These are phyloP conservation scores for Dryadomyces quercus-mongolicae DNA, from an alignment of 2,329 filamentous ascomycete species.

Conservation along the genomic window DNA sequence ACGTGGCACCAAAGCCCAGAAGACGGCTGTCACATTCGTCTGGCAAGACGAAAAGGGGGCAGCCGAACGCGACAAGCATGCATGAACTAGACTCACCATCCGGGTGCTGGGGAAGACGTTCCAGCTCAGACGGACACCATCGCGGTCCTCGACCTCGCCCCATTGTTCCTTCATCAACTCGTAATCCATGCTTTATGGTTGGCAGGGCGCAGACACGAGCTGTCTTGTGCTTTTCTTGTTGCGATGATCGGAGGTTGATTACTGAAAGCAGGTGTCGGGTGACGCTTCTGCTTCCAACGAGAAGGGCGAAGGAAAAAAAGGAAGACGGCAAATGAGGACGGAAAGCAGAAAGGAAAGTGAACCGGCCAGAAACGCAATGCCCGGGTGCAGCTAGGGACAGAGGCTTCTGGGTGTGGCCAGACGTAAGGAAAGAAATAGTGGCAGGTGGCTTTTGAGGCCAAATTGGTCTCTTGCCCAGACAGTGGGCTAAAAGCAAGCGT, in stretches of 20 bases:
- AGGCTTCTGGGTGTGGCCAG: neutral
- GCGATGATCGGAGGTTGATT: neutral
- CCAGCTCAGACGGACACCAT: constrained; percentile 94
- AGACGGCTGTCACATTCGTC: neutral
- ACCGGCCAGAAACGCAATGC: neutral
- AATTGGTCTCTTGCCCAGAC: constrained; percentile 7
- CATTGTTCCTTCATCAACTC: constrained; percentile 90
- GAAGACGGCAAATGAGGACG: neutral
- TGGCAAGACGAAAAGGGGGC: neutral
- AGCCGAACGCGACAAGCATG: neutral
- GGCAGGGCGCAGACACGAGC: neutral
- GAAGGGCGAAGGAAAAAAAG: neutral
- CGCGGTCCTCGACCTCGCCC: constrained; percentile 91
- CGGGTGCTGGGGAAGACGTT: constrained; percentile 97
- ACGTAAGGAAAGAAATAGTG: neutral
- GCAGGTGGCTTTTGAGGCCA: constrained; percentile 8
- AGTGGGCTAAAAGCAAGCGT: neutral
- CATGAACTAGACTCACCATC: constrained; percentile 51
- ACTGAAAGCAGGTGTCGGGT: neutral
- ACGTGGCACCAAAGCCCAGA: too few species aligned
- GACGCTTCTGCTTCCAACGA: neutral
- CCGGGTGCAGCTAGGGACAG: neutral
- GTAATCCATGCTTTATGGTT: constrained; percentile 59
- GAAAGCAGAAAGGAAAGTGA: neutral
- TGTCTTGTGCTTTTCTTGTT: neutral